Evolutionary conservation across 331 rosid species (phyloP).

Genomic region (Malus hybrid): DNA sequence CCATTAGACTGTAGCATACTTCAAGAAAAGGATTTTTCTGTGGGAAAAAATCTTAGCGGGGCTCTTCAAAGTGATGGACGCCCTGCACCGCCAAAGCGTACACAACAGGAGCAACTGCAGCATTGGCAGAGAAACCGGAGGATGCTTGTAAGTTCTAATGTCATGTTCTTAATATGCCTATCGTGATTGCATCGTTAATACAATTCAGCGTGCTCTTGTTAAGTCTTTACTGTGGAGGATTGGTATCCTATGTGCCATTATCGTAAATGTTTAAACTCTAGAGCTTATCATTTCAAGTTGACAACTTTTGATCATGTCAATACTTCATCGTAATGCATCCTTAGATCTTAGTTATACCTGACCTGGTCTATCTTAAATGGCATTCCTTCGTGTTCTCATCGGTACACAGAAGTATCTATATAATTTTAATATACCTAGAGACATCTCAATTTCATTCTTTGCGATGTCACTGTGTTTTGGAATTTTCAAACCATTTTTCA

Average conservation of each 20-base stretch:
- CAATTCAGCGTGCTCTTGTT: conserved; percentile 2
- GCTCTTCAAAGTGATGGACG: conserved; percentile 87
- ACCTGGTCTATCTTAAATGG: neutral
- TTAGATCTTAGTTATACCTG: neutral
- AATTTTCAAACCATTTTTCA: conserved; percentile 10
- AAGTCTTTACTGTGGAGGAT: conserved; percentile 1
- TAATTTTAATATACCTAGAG: neutral
- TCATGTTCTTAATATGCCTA: conserved; percentile 11
- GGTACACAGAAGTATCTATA: neutral
- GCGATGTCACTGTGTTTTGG: neutral
- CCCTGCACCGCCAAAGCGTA: conserved; percentile 79
- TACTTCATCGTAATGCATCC: neutral
- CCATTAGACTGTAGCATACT: conserved; percentile 93
- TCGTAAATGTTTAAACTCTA: neutral
- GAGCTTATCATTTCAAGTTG: neutral
- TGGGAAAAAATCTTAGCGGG: conserved; percentile 78
- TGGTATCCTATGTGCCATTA: conserved; percentile 9
- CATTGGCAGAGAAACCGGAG: conserved; percentile 99
- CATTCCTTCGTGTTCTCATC: neutral
- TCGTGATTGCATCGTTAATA: neutral
- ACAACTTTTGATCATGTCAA: neutral
- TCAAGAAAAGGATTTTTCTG: conserved; percentile 85
- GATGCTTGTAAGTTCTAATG: conserved; percentile 69
- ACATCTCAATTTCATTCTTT: neutral
- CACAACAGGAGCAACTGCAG: conserved; percentile 92